phyloP scores from a whole-genome alignment of 192 early-diverging fungal genomes.

The Umbelopsis ramanniana region DNA sequence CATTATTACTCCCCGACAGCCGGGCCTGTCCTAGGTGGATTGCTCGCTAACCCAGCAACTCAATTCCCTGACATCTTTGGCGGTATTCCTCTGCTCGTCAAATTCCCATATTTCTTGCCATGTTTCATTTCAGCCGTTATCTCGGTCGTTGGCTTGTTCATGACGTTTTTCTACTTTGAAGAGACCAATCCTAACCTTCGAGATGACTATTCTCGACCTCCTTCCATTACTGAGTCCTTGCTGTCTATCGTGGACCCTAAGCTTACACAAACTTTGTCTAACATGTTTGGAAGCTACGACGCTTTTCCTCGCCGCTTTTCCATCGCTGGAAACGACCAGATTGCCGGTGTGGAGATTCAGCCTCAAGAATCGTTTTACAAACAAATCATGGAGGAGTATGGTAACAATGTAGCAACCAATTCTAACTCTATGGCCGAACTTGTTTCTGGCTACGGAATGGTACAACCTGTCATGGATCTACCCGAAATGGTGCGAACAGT shows the following conservation, averaged over 20 bases:
- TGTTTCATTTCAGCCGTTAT: conserved; percentile 70
- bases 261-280: background rate
- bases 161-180: conserved; percentile 67
- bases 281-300: conserved; percentile 20
- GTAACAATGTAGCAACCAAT: conserved; percentile 11
- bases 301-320: background rate
- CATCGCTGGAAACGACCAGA: conserved; percentile 6
- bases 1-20: background rate
- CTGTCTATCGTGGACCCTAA: background rate
- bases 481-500: conserved; percentile 14
- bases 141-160: conserved; percentile 63
- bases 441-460: conserved; percentile 20
- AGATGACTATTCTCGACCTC: conserved; percentile 6
- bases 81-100: conserved; percentile 55
- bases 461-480: conserved; percentile 13
- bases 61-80: conserved; percentile 69
- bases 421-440: conserved; percentile 20
- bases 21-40: conserved; percentile 82
- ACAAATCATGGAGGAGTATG: conserved; percentile 19
- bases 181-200: conserved; percentile 53
- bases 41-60: conserved; percentile 74
- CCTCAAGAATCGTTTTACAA: conserved; percentile 1
- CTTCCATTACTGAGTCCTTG: background rate
- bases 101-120: conserved; percentile 85
- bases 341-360: background rate